phyloP scores from a whole-genome alignment of 768 basidiomycete genomes.

The Psilocybe cyanescens region DNA sequence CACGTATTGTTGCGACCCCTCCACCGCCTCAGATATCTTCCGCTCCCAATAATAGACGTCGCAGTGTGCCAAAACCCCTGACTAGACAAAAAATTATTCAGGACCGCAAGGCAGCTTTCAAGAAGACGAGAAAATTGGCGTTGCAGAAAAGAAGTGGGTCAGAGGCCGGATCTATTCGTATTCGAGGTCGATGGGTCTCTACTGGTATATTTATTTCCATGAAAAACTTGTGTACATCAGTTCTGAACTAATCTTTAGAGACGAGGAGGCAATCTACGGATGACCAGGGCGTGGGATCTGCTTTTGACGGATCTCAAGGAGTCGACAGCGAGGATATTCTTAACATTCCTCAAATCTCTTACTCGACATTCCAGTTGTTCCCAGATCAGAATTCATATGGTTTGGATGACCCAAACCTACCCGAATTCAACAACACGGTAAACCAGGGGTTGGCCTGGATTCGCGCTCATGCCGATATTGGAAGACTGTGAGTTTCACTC shows the following conservation, averaged over 20 bases:
- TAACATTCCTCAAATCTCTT: conserved; percentile 59
- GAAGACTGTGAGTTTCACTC: conserved; percentile 41
- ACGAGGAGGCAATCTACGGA: conserved; percentile 46
- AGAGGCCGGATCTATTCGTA: conserved; percentile 45
- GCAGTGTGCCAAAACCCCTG: conserved; percentile 39
- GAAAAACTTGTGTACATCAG: not conserved
- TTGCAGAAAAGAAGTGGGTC: conserved; percentile 30
- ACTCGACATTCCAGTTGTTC: conserved; percentile 66
- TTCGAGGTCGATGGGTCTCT: conserved; percentile 65
- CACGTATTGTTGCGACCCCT: conserved; percentile 27
- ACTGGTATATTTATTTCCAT: conserved; percentile 38
- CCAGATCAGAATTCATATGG: conserved; percentile 68
- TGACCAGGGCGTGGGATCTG: conserved; percentile 46
- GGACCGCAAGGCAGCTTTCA: conserved; percentile 51
- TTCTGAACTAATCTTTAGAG: conserved; percentile 30
- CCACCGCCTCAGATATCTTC: conserved; percentile 45
- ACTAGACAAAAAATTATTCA: conserved; percentile 51
- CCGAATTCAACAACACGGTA: conserved; percentile 56
- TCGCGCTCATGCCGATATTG: conserved; percentile 45
- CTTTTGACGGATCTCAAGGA: conserved; percentile 65
- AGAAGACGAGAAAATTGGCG: conserved; percentile 39
- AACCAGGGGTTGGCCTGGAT: conserved; percentile 62
- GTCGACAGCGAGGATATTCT: conserved; percentile 71
- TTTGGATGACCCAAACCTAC: conserved; percentile 48
- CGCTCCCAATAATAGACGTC: conserved; percentile 40